Base-by-base conservation (phyloP, 805 yeast species). In the Pichia paraexigua region DNA sequence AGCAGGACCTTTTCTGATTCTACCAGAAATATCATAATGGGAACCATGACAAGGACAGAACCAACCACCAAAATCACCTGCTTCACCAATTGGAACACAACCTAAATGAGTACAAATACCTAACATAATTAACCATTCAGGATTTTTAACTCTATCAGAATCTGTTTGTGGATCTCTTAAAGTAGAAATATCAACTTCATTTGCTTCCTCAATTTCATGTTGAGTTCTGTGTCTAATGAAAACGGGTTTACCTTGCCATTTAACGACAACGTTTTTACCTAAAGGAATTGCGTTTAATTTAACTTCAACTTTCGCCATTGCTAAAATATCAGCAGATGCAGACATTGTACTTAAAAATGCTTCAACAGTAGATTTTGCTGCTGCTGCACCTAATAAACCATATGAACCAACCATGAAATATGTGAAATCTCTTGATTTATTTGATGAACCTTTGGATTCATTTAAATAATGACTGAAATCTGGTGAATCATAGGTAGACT, bases 31-130 rank as follows among this genome's bases (percentile, higher is more conserved):
- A 77, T 94, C 99, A 76, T 94, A 94, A 75, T 95, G 99, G 69
- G 98, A 92, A 82, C 99, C 99, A 80, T 95, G 99, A 79, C 99
- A 94, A 60, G 99, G 99, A 76, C 99, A 94, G 92, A 94, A 94
- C 99, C 99, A 94, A 71, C 99, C 99, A 71, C 97, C 98, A 65
- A 81, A 94, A 74, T 94, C 99, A 76, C 99, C 99, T 61, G 97
- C 85, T 78, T 94, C 98, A 71, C 99, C 99, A 67, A 94, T 94
- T 62, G 99, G 99, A 57, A 94, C 99, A 85, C 99, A 94, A 73
- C 99, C 99, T 79, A 94, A 84, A 73, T 94, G 99, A 61, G 99
- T 94, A 80, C 99, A 94, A 72, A 94, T 92, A 77, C 99, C 99
- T 76, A 94, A 74, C 99, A 94, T 94, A 71, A 94, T 80, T 69